Conservation (phyloP, 345 rosid genomes). For the Litchi chinensis region DNA sequence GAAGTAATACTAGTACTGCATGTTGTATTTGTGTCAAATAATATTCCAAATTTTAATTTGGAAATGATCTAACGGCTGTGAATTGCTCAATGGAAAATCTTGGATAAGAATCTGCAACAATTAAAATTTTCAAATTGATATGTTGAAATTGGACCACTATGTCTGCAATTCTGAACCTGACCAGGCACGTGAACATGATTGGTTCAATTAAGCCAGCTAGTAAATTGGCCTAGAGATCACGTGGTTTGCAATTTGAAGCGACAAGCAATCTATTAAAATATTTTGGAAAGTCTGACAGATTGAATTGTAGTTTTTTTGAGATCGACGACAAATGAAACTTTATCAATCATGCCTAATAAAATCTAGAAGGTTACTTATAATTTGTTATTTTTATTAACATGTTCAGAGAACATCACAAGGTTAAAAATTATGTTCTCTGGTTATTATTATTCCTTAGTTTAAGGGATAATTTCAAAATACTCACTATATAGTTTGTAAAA, state of each 20-base stretch:
- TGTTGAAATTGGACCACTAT: background rate
- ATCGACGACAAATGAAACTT: background rate
- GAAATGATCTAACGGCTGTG: too few species aligned
- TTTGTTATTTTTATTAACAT: too few species aligned
- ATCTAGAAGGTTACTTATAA: background rate
- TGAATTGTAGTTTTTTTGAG: background rate
- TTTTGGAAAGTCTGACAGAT: background rate
- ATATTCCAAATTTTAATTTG: too few species aligned
- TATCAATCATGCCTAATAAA: background rate
- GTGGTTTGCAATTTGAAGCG: too few species aligned
- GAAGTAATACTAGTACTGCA: too few species aligned
- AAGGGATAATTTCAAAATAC: too few species aligned
- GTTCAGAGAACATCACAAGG: too few species aligned
- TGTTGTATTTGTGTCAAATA: too few species aligned
- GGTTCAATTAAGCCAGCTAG: background rate
- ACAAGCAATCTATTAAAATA: background rate
- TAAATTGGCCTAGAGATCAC: background rate
- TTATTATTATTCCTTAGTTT: too few species aligned
- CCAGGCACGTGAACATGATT: background rate
- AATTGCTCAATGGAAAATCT: background rate
- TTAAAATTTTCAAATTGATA: background rate
- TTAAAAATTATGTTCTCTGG: too few species aligned
- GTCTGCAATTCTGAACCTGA: background rate
- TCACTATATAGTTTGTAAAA: too few species aligned
- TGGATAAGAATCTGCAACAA: conserved; percentile 1